phyloP scores from a whole-genome alignment of 2,329 filamentous ascomycete species.

The Bipolaris zeicola region DNA sequence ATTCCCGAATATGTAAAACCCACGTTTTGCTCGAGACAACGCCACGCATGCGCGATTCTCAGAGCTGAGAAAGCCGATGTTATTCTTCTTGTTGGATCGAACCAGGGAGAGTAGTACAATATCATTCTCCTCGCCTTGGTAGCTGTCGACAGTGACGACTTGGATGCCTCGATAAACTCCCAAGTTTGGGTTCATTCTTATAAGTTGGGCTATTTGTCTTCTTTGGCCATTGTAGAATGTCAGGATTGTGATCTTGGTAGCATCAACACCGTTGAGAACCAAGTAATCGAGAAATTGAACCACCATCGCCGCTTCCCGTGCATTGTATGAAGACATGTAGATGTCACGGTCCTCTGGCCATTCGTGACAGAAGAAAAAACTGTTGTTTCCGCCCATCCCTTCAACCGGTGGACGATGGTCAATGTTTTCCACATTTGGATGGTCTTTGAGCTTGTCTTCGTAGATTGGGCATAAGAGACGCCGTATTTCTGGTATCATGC shows the following conservation, averaged over 20 bases:
- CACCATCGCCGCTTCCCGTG: conserved; percentile 76
- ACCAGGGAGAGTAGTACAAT: conserved; percentile 81
- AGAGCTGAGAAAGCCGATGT: conserved; percentile 76
- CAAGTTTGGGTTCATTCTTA: conserved; percentile 54
- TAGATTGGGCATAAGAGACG: conserved; percentile 68
- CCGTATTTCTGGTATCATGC: conserved; percentile 73
- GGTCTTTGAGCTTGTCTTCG: conserved; percentile 60
- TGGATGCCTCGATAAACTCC: conserved; percentile 50
- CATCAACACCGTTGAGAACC: conserved; percentile 65
- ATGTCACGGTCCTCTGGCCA: conserved; percentile 69
- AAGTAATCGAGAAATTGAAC: conserved; percentile 74
- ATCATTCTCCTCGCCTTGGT: conserved; percentile 86
- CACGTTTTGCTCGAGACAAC: conserved; percentile 72
- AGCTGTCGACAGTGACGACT: conserved; percentile 83
- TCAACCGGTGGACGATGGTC: conserved; percentile 58
- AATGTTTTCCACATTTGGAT: conserved; percentile 57
- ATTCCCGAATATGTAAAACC: conserved; percentile 87
- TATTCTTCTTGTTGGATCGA: conserved; percentile 64
- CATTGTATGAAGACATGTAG: conserved; percentile 71
- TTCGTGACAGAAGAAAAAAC: conserved; percentile 67
- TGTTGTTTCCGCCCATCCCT: conserved; percentile 66
- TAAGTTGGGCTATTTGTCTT: conserved; percentile 62
- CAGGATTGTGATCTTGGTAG: conserved; percentile 73
- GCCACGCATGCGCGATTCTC: conserved; percentile 67
- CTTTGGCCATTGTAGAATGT: conserved; percentile 90